Evolutionary conservation across 768 basidiomycete species (phyloP), one percentile per base, ranked within the genome.

Genomic region (Sarcodon sp.): DNA sequence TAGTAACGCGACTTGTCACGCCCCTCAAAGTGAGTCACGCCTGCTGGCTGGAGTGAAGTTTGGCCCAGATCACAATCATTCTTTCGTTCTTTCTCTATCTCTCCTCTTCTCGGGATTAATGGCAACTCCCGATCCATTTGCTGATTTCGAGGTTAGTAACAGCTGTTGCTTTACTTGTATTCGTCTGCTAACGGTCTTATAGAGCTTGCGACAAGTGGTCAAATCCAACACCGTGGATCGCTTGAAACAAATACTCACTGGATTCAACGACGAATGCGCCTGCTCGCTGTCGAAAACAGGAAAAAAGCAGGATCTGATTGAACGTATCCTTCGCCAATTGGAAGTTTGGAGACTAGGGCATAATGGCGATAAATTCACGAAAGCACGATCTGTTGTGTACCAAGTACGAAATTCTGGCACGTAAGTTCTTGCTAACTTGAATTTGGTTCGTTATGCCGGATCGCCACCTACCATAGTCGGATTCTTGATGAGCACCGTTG

Each of bases 231-330:
- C 87, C 6, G 89, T 91, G 53, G 87, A 89, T 63, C 79, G 71
- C 64, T 76, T 91, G 53, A 90, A 91, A 63, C 81, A 83, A 59
- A 86, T 91, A 55, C 69, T 91, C 49, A 63, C 69, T 35, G 82
- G 81, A 21, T 70, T 90, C 55, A 88, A 87, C 66, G 84, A 86
- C 35, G 81, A 87, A 61, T 88, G 87, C 58, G 66, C 66, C 47
- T 75, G 77, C 4, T 71, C 73, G 55, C 67, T 88, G 31, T 69
- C 75, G 47, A 87, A 86, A 63, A 72, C 84, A 9, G 88, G 88
- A 27, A 89, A 85, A 68, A 91, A 91, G 60, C 83, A 87, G 56
- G 89, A 90, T 33, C 74, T 90, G 43, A 87, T 89, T 59, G 84
- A 88, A 60, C 74, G 85, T 52, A 81, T 91, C 51, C 64, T 75